A percentile compares a stretch with the other conserved stretches of the same genome.
These are phyloP conservation scores for Bruguiera sexangula DNA, from an alignment of 345 rosid genomes.

Conservation along the genomic window DNA sequence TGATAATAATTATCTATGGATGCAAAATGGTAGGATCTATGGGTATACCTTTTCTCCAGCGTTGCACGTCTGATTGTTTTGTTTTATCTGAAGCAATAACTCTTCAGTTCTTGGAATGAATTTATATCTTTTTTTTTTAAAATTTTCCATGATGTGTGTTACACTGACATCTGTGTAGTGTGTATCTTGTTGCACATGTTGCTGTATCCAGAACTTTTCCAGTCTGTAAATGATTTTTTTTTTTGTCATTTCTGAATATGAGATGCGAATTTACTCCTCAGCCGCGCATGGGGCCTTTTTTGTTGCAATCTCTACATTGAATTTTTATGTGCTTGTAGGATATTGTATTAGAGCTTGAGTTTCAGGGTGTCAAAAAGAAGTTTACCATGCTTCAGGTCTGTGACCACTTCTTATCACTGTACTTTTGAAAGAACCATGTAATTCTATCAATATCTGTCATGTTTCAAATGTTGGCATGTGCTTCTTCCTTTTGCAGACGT, in stretches of 20 bases:
- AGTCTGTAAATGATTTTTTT: too few relatives aligned
- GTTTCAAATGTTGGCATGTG: slow-evolving; percentile 4
- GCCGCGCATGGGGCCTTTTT: not conserved
- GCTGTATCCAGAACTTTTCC: too few relatives aligned
- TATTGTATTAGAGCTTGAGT: slow-evolving; percentile 93
- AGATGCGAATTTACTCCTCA: not conserved
- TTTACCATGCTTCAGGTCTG: slow-evolving; percentile 98
- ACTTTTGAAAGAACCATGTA: not conserved
- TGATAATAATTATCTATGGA: too few relatives aligned
- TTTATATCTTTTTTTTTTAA: too few relatives aligned
- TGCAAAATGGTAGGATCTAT: too few relatives aligned
- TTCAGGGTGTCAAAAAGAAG: slow-evolving; percentile 91
- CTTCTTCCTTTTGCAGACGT: slow-evolving; percentile 50
- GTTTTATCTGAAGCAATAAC: too few relatives aligned
- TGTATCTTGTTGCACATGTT: too few relatives aligned
- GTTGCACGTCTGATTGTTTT: too few relatives aligned
- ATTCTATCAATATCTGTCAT: not conserved
- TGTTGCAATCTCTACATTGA: not conserved
- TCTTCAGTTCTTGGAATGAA: too few relatives aligned
- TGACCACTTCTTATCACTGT: slow-evolving; percentile 1
- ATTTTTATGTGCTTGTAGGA: slow-evolving; percentile 50
- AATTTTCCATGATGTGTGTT: too few relatives aligned
- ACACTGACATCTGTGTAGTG: too few relatives aligned
- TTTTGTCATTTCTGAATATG: not conserved
- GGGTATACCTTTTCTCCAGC: too few relatives aligned